Evolutionary conservation across 2,329 filamentous ascomycete species (phyloP), one percentile per base, ranked within the genome.

Genomic region (Beauveria australis): DNA sequence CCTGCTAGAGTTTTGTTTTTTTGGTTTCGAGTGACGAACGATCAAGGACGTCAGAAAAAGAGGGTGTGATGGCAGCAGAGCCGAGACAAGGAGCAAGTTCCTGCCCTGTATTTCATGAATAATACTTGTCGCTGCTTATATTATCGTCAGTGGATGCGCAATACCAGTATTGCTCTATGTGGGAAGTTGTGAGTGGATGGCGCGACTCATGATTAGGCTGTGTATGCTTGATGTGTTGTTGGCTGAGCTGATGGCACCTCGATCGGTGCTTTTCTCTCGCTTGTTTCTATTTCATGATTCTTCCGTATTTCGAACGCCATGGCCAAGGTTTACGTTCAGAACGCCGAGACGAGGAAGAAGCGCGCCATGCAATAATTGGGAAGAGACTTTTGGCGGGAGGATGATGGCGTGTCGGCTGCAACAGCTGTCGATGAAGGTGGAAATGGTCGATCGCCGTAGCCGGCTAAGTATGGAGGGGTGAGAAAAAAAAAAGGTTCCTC

Each of bases 381-480:
- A 40, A 40, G 24, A 57, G 19, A 22, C 43, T 30, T 58, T 49
- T 22, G 24, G 55, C 22, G 44, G 44, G 54, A 48, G 26, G n/a
- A 8, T 24, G 28, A 5, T 6, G 22, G 44, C n/a, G 55, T 43
- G 55, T 41, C 44, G 14, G 18, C 52, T 33, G 33, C 28, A 53
- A 33, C 14, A 40, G 28, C 26, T 18, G 57, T 60, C 57, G 57
- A 60, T 60, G 49, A 60, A 53, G 57, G 57, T 33, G 57, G 41
- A 48, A 53, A 60, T 53, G 28, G 49, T 60, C 57, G 57, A 60
- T 60, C 57, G 57, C 57, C 49, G 41, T 46, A 33, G 48, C 49
- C 14, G 16, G 18, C 26, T n/a, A 19, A 54, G 40, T 24, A 19
- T n/a, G 19, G 53, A 8, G 53, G 41, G 41, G 53, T 19, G 53